These are phyloP conservation scores for Yarrowia sp. DNA, from an alignment of 805 yeast genomes.

Conservation along the genomic window DNA sequence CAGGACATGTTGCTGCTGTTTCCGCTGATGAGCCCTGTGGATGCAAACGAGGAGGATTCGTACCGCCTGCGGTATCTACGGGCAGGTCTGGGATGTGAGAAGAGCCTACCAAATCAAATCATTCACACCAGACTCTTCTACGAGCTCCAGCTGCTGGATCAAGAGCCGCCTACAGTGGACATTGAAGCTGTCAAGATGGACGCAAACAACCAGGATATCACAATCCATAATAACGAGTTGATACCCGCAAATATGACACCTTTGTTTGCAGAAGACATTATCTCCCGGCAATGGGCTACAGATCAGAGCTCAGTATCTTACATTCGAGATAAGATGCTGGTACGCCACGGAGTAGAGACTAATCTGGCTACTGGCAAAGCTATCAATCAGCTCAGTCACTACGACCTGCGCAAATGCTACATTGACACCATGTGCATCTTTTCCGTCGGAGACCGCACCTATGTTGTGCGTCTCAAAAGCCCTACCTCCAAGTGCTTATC, in stretches of 20 bases:
- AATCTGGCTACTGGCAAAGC: not conserved
- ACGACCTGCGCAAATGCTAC: not conserved
- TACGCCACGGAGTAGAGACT: not conserved
- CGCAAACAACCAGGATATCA: not conserved
- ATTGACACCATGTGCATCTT: not conserved
- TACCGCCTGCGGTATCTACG: not conserved
- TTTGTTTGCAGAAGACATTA: not conserved
- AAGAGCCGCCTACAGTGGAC: not conserved
- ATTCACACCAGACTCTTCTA: slow-evolving; percentile 8
- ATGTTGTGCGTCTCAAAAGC: not conserved
- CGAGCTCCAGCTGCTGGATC: slow-evolving; percentile 10
- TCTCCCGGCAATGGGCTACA: slow-evolving; percentile 1
- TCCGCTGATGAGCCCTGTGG: not conserved
- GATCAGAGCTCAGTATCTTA: slow-evolving; percentile 2
- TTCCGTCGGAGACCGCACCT: not conserved
- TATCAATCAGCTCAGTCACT: not conserved
- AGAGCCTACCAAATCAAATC: not conserved
- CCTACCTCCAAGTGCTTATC: not conserved
- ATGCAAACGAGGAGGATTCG: not conserved
- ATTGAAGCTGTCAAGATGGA: not conserved
- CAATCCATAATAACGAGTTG: not conserved
- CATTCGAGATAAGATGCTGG: slow-evolving; percentile 1
- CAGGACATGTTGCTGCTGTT: not conserved
- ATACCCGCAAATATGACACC: not conserved
- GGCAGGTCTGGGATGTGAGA: not conserved